Evolutionary conservation across 2,329 filamentous ascomycete species (phyloP).

Genomic region (Calycina marina): DNA sequence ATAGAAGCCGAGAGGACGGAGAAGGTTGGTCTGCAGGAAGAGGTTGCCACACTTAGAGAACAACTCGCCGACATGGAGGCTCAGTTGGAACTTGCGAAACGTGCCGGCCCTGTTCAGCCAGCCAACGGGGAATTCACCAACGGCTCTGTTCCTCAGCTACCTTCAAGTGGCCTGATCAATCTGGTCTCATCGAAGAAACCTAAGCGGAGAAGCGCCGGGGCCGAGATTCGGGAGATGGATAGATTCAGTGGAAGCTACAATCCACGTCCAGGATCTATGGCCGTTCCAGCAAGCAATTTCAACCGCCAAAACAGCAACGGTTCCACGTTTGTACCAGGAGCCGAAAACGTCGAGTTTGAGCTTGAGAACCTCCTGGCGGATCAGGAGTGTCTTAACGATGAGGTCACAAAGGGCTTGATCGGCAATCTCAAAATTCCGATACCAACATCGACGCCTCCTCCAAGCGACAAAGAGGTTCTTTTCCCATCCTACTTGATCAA

Average conservation of each 20-base stretch:
- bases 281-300: slow-evolving; percentile 48
- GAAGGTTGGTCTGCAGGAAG: slow-evolving; percentile 63
- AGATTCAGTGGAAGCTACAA: slow-evolving; percentile 88
- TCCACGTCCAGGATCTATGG: slow-evolving; percentile 92
- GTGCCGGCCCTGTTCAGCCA: slow-evolving; percentile 42
- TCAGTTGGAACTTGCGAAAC: slow-evolving; percentile 76
- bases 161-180: slow-evolving; percentile 75
- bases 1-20: slow-evolving; percentile 65
- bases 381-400: slow-evolving; percentile 90
- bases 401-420: slow-evolving; percentile 92
- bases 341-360: slow-evolving; percentile 89
- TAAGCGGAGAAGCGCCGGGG: slow-evolving; percentile 82
- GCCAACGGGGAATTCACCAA: slow-evolving; percentile 56
- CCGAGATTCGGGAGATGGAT: slow-evolving; percentile 72
- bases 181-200: slow-evolving; percentile 94
- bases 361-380: slow-evolving; percentile 87
- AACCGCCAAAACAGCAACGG: slow-evolving; percentile 60
- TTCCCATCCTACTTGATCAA: slow-evolving; percentile 99
- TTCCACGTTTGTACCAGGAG: slow-evolving; percentile 62
- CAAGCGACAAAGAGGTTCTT: slow-evolving; percentile 94
- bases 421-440: slow-evolving; percentile 91
- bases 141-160: slow-evolving; percentile 39
- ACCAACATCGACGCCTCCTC: slow-evolving; percentile 72
- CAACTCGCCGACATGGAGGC: slow-evolving; percentile 85
- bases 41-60: slow-evolving; percentile 73